A percentile compares a stretch with the other conserved stretches of the same genome.
Evolutionary conservation across 345 rosid genomes (phyloP).

Genomic region (Euphorbia pulcherrima): DNA sequence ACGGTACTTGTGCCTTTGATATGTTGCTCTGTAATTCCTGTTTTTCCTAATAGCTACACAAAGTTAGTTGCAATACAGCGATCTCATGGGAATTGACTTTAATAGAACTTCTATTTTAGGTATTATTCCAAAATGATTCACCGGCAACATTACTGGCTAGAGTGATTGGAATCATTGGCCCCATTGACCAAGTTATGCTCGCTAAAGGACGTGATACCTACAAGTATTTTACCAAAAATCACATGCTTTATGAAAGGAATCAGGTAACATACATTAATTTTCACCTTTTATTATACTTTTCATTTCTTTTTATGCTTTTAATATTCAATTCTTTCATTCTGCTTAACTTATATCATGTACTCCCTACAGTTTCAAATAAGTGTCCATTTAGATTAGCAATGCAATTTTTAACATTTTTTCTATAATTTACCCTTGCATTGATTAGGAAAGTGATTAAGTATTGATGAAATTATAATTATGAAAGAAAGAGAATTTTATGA

Average conservation of each 20-base stretch:
- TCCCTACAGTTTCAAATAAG: too few relatives aligned
- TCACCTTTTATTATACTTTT: neutral
- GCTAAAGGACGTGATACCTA: slow-evolving; percentile 88
- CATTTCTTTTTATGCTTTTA: neutral
- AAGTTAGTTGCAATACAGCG: neutral
- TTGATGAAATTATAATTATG: too few relatives aligned
- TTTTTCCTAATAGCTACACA: neutral
- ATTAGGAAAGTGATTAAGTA: too few relatives aligned
- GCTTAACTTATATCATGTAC: neutral
- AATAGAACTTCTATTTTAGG: slow-evolving; percentile 42
- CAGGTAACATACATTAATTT: slow-evolving; percentile 53
- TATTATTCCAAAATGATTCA: slow-evolving; percentile 97
- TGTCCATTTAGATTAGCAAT: too few relatives aligned
- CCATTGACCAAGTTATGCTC: slow-evolving; percentile 77
- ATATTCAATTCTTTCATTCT: slow-evolving; percentile 1
- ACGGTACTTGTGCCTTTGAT: neutral
- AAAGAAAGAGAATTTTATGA: too few relatives aligned
- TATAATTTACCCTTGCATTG: too few relatives aligned
- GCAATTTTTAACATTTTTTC: too few relatives aligned
- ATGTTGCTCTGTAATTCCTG: neutral
- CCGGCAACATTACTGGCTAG: slow-evolving; percentile 90
- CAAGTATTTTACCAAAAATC: slow-evolving; percentile 89
- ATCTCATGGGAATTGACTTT: slow-evolving; percentile 7
- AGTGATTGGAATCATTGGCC: slow-evolving; percentile 78
- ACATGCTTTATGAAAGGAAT: slow-evolving; percentile 89